Evolutionary conservation across 2,329 filamentous ascomycete genomes (phyloP).

Genomic region (Cryphonectria parasitica): DNA sequence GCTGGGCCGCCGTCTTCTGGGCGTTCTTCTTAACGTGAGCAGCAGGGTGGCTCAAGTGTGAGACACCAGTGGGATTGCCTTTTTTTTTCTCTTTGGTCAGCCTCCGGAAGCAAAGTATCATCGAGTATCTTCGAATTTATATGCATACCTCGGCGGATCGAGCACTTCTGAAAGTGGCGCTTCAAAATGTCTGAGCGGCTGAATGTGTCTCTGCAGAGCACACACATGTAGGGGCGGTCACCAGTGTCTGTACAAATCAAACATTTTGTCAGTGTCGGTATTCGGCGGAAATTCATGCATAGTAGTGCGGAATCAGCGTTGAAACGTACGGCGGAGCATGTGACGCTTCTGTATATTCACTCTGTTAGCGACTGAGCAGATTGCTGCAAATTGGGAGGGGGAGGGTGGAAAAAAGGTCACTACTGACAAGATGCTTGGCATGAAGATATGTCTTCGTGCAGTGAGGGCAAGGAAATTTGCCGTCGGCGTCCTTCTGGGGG

Average conservation of each 20-base stretch:
- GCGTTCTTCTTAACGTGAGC: slow-evolving; percentile 83
- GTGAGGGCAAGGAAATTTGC: slow-evolving; percentile 97
- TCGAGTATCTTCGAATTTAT: neutral
- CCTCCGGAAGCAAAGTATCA: neutral
- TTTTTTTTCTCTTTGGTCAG: neutral
- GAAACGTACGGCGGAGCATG: slow-evolving; percentile 85
- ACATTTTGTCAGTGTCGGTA: neutral
- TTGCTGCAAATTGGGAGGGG: neutral
- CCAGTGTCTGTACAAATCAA: slow-evolving; percentile 76
- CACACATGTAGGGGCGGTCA: slow-evolving; percentile 97
- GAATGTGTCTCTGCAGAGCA: slow-evolving; percentile 96
- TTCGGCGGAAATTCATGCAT: slow-evolving; percentile 18
- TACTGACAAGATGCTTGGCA: slow-evolving; percentile 75
- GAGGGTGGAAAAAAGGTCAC: neutral
- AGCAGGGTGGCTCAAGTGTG: slow-evolving; percentile 90
- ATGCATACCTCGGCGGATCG: slow-evolving; percentile 68
- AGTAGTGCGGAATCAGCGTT: slow-evolving; percentile 30
- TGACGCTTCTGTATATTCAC: slow-evolving; percentile 70
- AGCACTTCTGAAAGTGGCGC: slow-evolving; percentile 99
- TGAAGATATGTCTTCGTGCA: slow-evolving; percentile 98
- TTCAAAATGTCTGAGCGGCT: slow-evolving; percentile 97
- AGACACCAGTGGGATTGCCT: slow-evolving; percentile 79
- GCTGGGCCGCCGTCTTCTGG: slow-evolving; percentile 58
- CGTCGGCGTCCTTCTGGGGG: slow-evolving; percentile 92
- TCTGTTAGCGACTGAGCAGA: neutral